Evolutionary conservation across 257 asterid genomes (phyloP).

Genomic region (Mentha longifolia): DNA sequence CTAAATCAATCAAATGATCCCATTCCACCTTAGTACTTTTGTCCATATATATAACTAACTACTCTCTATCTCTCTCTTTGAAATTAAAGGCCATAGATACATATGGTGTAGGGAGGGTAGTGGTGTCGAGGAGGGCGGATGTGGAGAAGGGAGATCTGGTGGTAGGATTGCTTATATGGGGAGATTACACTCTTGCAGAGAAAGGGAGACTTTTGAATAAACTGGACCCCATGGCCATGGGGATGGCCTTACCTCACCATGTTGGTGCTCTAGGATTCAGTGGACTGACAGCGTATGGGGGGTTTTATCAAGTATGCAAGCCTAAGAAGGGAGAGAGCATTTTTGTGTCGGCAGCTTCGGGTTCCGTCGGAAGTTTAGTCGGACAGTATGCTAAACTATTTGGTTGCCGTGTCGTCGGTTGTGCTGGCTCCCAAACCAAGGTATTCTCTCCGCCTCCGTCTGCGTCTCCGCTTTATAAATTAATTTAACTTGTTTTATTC

Average conservation of each 20-base stretch:
- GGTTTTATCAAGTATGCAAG: conserved; percentile 65
- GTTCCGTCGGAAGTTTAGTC: conserved; percentile 75
- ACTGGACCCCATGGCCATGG: conserved; percentile 63
- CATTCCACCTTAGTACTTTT: too few relatives aligned
- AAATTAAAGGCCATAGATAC: conserved; percentile 59
- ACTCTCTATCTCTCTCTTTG: too few relatives aligned
- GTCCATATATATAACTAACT: too few relatives aligned
- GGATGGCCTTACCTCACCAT: conserved; percentile 60
- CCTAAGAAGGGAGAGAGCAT: conserved; percentile 71
- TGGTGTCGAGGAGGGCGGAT: conserved; percentile 54
- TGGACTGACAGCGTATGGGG: conserved; percentile 79
- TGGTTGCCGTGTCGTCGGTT: conserved; percentile 80
- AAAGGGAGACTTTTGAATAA: conserved; percentile 60
- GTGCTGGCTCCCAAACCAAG: conserved; percentile 63
- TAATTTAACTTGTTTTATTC: too few relatives aligned
- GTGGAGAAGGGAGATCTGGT: conserved; percentile 60
- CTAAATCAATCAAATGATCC: too few relatives aligned
- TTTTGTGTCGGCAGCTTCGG: conserved; percentile 82
- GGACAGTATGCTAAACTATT: conserved; percentile 76
- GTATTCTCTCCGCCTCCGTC: conserved; percentile 38
- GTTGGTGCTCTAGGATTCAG: conserved; percentile 72
- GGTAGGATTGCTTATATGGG: conserved; percentile 74
- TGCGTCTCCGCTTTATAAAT: too few relatives aligned
- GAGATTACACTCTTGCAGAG: conserved; percentile 57
- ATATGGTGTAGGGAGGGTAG: conserved; percentile 73